Evolutionary conservation across 768 basidiomycete species (phyloP).

Genomic region (Hygrophoropsis aurantiaca): DNA sequence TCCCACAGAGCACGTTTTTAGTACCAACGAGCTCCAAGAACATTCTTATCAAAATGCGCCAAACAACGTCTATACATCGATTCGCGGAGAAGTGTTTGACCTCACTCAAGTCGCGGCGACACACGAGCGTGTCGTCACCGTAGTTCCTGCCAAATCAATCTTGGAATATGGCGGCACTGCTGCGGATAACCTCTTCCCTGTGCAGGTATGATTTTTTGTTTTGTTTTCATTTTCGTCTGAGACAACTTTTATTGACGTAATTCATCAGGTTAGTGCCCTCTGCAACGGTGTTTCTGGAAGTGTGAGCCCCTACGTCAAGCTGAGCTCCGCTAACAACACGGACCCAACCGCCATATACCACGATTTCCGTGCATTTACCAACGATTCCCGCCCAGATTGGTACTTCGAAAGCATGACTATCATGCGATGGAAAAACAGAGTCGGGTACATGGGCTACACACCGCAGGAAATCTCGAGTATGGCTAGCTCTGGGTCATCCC

Average conservation of each 20-base stretch:
- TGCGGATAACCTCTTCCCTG: slow-evolving; percentile 83
- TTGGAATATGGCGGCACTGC: slow-evolving; percentile 81
- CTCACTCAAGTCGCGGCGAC: slow-evolving; percentile 63
- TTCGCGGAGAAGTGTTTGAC: slow-evolving; percentile 96
- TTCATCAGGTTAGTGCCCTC: slow-evolving; percentile 78
- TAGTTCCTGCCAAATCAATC: slow-evolving; percentile 74
- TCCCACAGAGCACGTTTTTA: slow-evolving; percentile 94
- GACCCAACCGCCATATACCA: slow-evolving; percentile 83
- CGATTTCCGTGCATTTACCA: slow-evolving; percentile 89
- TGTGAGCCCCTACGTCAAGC: slow-evolving; percentile 80
- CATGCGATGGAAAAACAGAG: slow-evolving; percentile 87
- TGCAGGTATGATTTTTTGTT: slow-evolving; percentile 60
- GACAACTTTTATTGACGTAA: background rate
- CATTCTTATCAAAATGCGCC: slow-evolving; percentile 66
- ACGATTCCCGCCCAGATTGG: slow-evolving; percentile 96
- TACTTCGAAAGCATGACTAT: slow-evolving; percentile 93
- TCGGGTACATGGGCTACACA: slow-evolving; percentile 86
- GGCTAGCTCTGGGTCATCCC: slow-evolving; percentile 59
- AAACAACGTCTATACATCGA: slow-evolving; percentile 75
- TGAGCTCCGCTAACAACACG: slow-evolving; percentile 75
- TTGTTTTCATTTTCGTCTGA: background rate
- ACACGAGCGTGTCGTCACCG: slow-evolving; percentile 66
- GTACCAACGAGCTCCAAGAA: slow-evolving; percentile 65
- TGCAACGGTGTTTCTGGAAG: slow-evolving; percentile 83
- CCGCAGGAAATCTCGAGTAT: slow-evolving; percentile 70